Evolutionary conservation across 352 stramenopile species (phyloP), one percentile per base, ranked within the genome.

Genomic region (Globisporangium nodosum): DNA sequence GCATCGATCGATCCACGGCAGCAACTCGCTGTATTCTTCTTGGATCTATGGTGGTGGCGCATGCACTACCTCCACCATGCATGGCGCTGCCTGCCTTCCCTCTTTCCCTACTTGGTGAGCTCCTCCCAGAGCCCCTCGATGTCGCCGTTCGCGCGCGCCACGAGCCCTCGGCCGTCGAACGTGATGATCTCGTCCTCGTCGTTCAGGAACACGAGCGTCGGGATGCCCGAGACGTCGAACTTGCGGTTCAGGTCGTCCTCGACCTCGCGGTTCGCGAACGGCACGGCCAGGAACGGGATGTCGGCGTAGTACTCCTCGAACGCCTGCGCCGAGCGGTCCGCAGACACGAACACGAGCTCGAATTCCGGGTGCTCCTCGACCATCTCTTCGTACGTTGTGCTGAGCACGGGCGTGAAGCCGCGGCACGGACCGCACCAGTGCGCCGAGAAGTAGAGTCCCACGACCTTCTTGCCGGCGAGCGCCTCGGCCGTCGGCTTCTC

Each of bases 401-500:
- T 85, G 35, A 98, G 81, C 74, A 97, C 87, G 4, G 96, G 94
- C 57, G 94, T 98, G 73, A 99, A 98, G 21, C 78, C 70, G 54
- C 90, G 85, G 75, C 95, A 98, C 39, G 95, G 94, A 40, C 74
- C 76, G 73, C 94, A 98, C 94, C 95, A 98, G 78, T 97, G 85
- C 13, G 95, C 95, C 47, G 78, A 96, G 83, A 98, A 99, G 78
- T 98, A 98, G 37, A 98, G 71, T n/a, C 86, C 85, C 37, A 97
- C 70, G 30, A 97, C 80, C 66, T 90, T 89, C 74, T 92, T 94
- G 53, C 62, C 73, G 0, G 62, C 70, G 57, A 94, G 78, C 48
- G 75, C 77, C 37, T 88, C 67, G 45, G 83, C 64, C 40, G 85
- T 92, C 52, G 85, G 64, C 66, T 89, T 79, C 37, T 76, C 52